Evolutionary conservation across 2,329 filamentous ascomycete species (phyloP).

Genomic region (Fusarium multiceps): DNA sequence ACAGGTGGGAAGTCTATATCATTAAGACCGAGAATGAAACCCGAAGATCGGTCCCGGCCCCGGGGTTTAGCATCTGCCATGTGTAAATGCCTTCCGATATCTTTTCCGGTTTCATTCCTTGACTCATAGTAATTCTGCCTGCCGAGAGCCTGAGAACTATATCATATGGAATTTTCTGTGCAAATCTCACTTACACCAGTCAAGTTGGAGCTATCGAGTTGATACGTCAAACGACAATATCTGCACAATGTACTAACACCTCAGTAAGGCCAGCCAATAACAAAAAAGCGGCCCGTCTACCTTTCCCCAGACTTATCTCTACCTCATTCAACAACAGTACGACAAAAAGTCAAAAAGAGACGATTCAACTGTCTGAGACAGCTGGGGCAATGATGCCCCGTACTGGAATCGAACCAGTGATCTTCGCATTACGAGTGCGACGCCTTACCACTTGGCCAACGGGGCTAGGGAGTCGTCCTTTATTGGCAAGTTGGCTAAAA

Average conservation of each 20-base stretch:
- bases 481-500: not conserved
- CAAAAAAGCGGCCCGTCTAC: not conserved
- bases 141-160: not conserved
- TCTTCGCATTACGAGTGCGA: constrained; percentile 45
- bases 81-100: constrained; percentile 1
- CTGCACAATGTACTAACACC: not conserved
- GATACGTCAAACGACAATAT: no score
- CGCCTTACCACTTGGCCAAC: constrained; percentile 44
- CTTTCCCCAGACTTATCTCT: not conserved
- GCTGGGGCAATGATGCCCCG: constrained; percentile 17
- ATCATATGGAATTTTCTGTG: fast-evolving
- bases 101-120: not conserved
- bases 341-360: constrained; percentile 5
- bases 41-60: constrained; percentile 21
- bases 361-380: constrained; percentile 11
- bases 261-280: not conserved
- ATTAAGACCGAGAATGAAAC: constrained; percentile 14
- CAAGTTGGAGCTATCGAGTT: no score
- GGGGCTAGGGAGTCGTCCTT: constrained; percentile 28
- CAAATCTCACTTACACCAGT: not conserved
- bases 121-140: not conserved
- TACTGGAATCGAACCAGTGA: constrained; percentile 38
- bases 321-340: not conserved
- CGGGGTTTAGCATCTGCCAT: not conserved
- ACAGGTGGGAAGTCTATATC: not conserved